Evolutionary conservation across 148 eudicot species (phyloP), one percentile per base, ranked within the genome.

Genomic region (Tetragonia tetragonoides): DNA sequence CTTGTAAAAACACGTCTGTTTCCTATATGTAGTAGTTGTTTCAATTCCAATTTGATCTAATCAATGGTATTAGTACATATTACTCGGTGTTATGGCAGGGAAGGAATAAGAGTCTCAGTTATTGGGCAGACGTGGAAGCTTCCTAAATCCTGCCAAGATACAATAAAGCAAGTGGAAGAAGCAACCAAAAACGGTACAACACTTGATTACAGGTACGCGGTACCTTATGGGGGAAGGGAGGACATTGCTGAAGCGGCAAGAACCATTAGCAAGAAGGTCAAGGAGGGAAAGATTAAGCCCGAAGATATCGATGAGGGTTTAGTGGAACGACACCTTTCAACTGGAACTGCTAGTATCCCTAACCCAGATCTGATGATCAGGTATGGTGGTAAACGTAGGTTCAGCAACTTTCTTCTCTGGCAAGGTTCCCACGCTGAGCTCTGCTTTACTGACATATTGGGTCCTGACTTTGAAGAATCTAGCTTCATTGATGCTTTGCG

Each of bases 391-490:
- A 44, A 72, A 2, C n/a, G 24, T 7, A 66, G 78, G 0, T 5
- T 80, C 10, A 68, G 78, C 54, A 67, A 80, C 68, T 80, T 68
- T 38, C 47, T 66, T 59, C 16, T 80, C 1, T 80, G 78, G 78
- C 78, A 75, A 18, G 23, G 49, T 18, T 66, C 67, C 41, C 54
- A 68, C 46, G 37, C 82, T 39, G 47, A 66, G 70, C 47, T 66
- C 23, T 66, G 39, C 47, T 66, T 66, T 47, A 16, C 3, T 17
- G 23, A 66, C 7, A 0, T 18, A 23, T 42, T 39, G 46, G 15
- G 46, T 0, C 20, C 23, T 39, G 70, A 66, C 10, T 66, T 66
- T 66, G 70, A 17, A 17, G 70, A 66, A 66, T 15, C 24, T 17
- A 11, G 38, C 23, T 66, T 66, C 70, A 6, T 66, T 20, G 10